A percentile compares a stretch with the other conserved stretches of the same genome.
Evolutionary conservation across 768 basidiomycete species (phyloP).

Genomic region (Galerina marginata): DNA sequence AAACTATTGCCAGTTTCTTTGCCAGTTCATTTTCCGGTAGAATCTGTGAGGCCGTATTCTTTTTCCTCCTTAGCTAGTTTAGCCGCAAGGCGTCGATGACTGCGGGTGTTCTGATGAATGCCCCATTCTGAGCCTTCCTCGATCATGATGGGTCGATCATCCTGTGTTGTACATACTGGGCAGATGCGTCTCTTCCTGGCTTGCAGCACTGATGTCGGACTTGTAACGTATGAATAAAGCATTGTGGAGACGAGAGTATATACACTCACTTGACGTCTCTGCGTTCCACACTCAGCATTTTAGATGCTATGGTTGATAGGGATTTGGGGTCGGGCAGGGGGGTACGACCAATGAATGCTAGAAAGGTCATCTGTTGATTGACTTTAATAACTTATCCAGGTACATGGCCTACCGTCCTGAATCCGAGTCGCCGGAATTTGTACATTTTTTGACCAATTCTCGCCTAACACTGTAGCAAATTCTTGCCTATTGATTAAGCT

Average conservation of each 20-base stretch:
- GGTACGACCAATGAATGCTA: constrained; percentile 17
- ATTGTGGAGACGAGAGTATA: constrained; percentile 13
- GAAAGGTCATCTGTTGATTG: not conserved
- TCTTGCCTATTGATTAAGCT: constrained; percentile 1
- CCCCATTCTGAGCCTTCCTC: constrained; percentile 59
- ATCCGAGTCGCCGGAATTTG: constrained; percentile 53
- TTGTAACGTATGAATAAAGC: constrained; percentile 30
- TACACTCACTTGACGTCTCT: constrained; percentile 53
- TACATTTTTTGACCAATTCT: constrained; percentile 65
- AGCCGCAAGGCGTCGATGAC: constrained; percentile 54
- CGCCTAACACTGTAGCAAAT: constrained; percentile 47
- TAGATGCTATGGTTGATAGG: constrained; percentile 59
- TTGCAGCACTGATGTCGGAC: constrained; percentile 60
- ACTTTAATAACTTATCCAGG: not conserved
- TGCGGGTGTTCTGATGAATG: constrained; percentile 58
- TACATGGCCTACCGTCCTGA: constrained; percentile 45
- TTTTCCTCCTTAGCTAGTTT: constrained; percentile 14
- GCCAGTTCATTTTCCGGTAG: not conserved
- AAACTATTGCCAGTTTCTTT: not conserved
- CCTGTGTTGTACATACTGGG: constrained; percentile 62
- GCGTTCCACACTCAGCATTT: constrained; percentile 51
- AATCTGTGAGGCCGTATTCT: not conserved
- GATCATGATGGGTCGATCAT: constrained; percentile 69
- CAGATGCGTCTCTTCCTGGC: constrained; percentile 67
- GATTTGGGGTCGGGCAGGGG: constrained; percentile 58